phyloP scores from a whole-genome alignment of 352 stramenopile species.

The Pythium sukuiense region DNA sequence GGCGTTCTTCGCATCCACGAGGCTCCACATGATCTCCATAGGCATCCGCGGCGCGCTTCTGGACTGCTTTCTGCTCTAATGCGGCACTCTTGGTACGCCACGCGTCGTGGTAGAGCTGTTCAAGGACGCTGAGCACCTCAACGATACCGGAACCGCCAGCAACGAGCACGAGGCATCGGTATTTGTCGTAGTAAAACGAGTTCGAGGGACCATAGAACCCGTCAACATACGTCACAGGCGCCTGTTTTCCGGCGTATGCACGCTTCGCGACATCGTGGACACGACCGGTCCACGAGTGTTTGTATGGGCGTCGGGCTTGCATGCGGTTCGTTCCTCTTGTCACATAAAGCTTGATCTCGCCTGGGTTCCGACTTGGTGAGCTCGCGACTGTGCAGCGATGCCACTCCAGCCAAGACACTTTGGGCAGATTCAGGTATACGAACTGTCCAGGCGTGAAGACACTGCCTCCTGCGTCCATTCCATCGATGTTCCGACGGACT shows the following conservation, averaged over 20 bases:
- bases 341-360: slow-evolving; percentile 31
- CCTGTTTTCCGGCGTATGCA: slow-evolving; percentile 28
- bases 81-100: background rate
- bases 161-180: slow-evolving; percentile 35
- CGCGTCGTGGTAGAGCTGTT: slow-evolving; percentile 30
- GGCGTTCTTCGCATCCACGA: background rate
- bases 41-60: background rate
- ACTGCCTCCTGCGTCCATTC: background rate
- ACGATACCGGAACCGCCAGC: slow-evolving; percentile 33
- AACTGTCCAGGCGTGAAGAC: slow-evolving; percentile 31
- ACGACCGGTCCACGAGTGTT: slow-evolving; percentile 17
- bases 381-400: slow-evolving; percentile 33
- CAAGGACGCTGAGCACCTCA: slow-evolving; percentile 26
- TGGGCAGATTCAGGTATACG: slow-evolving; percentile 33
- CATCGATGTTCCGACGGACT: slow-evolving; percentile 1
- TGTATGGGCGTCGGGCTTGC: background rate
- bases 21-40: background rate
- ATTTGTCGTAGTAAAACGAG: slow-evolving; percentile 29
- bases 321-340: slow-evolving; percentile 4
- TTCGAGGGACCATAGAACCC: slow-evolving; percentile 33
- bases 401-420: slow-evolving; percentile 36
- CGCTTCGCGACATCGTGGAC: slow-evolving; percentile 35
- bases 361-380: slow-evolving; percentile 23
- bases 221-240: slow-evolving; percentile 31
- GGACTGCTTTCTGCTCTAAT: slow-evolving; percentile 11